Percentiles rank a stretch among this genome's conserved stretches.
Conservation (phyloP, 306 rosid genomes). For the Myrica gale region DNA sequence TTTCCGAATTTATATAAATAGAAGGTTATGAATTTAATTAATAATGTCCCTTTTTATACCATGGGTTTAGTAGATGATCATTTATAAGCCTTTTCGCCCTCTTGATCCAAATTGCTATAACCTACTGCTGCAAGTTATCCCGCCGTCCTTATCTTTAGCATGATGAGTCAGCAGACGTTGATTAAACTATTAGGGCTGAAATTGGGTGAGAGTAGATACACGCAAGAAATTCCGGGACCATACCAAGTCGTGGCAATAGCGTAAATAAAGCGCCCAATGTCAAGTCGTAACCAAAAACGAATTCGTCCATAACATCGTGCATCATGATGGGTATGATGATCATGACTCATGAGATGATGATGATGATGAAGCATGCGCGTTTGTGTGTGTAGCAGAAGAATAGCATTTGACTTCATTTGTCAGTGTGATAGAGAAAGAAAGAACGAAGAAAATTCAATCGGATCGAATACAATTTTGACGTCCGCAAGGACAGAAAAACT, state of each 20-base stretch:
- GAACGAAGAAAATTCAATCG: constrained; percentile 78
- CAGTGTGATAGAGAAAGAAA: constrained; percentile 29
- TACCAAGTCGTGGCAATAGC: background rate
- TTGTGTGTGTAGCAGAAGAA: constrained; percentile 27
- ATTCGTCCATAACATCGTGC: background rate
- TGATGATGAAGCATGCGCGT: constrained; percentile 31
- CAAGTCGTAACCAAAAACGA: background rate
- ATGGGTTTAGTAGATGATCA: no score
- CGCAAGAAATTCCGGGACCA: background rate
- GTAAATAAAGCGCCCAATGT: constrained; percentile 8
- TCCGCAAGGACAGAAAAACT: constrained; percentile 62
- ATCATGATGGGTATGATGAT: constrained; percentile 11
- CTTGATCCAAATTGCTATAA: no score
- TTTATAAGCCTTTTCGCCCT: no score
- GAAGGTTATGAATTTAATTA: no score
- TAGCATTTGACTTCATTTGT: constrained; percentile 67
- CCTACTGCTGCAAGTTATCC: no score
- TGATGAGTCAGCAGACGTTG: no score
- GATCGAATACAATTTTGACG: constrained; percentile 90
- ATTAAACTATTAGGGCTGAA: no score
- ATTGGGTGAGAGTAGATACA: background rate
- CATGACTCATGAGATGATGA: constrained; percentile 1
- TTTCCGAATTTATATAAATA: no score
- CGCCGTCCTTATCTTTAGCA: no score
- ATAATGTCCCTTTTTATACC: no score